Conservation (phyloP, 2,329 filamentous ascomycete species). For the Exophiala oligosperma region DNA sequence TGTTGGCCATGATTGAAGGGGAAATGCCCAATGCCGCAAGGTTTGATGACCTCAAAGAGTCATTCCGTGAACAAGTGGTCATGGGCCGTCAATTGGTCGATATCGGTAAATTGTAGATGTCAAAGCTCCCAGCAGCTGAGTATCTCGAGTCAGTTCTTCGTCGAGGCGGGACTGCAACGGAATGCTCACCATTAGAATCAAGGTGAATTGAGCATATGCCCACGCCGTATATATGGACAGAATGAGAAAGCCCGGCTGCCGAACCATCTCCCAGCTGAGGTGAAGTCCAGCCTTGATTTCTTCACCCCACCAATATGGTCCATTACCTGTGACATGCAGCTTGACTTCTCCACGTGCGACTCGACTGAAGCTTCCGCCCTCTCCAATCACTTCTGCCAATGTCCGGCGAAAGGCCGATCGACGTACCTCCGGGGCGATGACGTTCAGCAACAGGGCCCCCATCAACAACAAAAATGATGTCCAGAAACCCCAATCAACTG, state of each 20-base stretch:
- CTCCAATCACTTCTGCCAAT: slow-evolving; percentile 59
- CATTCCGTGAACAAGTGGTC: no score
- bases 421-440: slow-evolving; percentile 70
- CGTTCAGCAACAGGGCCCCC: slow-evolving; percentile 66
- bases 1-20: no score
- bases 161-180: no score
- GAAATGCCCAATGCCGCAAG: no score
- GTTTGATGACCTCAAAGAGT: no score
- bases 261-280: slow-evolving; percentile 68
- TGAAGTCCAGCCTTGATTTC: slow-evolving; percentile 71
- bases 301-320: slow-evolving; percentile 74
- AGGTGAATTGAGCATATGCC: slow-evolving; percentile 75
- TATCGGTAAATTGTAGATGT: slow-evolving; percentile 67
- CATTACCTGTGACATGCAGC: slow-evolving; percentile 70
- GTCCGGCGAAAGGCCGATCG: slow-evolving; percentile 68
- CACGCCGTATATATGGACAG: slow-evolving; percentile 72
- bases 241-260: slow-evolving; percentile 71
- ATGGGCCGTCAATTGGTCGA: slow-evolving; percentile 51
- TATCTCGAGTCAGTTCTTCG: neutral
- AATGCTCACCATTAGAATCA: slow-evolving; percentile 64
- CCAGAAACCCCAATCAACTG: slow-evolving; percentile 75
- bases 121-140: slow-evolving; percentile 65
- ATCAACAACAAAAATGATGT: slow-evolving; percentile 68
- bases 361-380: slow-evolving; percentile 36
- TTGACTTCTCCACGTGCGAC: slow-evolving; percentile 73